phyloP scores from a whole-genome alignment of 768 basidiomycete species.

The Boletus fagicola region DNA sequence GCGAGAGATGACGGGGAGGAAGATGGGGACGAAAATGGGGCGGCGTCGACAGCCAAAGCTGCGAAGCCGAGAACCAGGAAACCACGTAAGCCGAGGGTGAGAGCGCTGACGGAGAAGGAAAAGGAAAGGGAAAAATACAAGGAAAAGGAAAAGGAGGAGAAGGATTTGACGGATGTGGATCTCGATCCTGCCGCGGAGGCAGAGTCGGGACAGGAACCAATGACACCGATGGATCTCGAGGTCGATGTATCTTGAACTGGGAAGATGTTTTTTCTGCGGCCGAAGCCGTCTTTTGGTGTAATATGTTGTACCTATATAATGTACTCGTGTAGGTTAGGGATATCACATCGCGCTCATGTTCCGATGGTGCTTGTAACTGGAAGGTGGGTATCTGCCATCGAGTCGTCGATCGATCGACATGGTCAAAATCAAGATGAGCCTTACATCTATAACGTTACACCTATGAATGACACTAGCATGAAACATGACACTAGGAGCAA shows the following conservation, averaged over 20 bases:
- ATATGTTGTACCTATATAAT: not conserved
- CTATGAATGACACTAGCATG: slow-evolving; percentile 54
- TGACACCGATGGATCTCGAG: slow-evolving; percentile 39
- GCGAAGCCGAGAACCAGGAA: slow-evolving; percentile 35
- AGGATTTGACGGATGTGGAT: slow-evolving; percentile 34
- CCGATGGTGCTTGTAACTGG: not conserved
- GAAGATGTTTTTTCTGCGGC: slow-evolving; percentile 27
- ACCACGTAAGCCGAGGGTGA: slow-evolving; percentile 24
- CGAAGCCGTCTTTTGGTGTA: not conserved
- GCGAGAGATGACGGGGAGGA: slow-evolving; percentile 38
- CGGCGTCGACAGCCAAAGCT: slow-evolving; percentile 25
- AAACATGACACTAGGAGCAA: slow-evolving; percentile 76
- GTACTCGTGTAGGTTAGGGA: slow-evolving; percentile 1
- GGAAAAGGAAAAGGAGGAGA: slow-evolving; percentile 25
- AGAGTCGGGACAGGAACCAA: slow-evolving; percentile 36
- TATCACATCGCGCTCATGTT: not conserved
- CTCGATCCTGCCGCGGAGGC: slow-evolving; percentile 25
- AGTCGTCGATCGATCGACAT: not conserved
- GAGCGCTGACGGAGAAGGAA: slow-evolving; percentile 23
- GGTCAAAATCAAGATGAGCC: not conserved
- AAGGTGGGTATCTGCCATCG: not conserved
- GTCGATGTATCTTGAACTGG: slow-evolving; percentile 43
- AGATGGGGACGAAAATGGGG: slow-evolving; percentile 34
- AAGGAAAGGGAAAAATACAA: slow-evolving; percentile 24
- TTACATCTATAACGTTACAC: slow-evolving; percentile 21